phyloP scores from a whole-genome alignment of 2,329 filamentous ascomycete genomes.

The Tolypocladium paradoxum region DNA sequence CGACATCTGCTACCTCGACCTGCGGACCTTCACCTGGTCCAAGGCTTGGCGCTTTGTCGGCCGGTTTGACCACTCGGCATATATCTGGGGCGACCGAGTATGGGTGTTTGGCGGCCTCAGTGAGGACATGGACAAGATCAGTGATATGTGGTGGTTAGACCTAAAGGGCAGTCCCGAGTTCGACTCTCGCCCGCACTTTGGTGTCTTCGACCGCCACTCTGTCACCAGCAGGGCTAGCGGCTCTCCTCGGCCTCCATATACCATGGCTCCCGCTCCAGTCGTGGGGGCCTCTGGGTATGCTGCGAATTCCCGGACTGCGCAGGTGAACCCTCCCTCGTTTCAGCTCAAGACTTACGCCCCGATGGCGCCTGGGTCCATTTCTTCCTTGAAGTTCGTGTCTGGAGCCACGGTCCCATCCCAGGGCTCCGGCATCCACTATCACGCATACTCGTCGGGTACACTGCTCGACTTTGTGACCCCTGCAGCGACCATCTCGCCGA shows the following conservation, averaged over 20 bases:
- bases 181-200: slow-evolving; percentile 53
- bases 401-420: slow-evolving; percentile 80
- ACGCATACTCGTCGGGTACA: slow-evolving; percentile 86
- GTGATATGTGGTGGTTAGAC: slow-evolving; percentile 95
- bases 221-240: slow-evolving; percentile 29
- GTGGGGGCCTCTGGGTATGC: slow-evolving; percentile 54
- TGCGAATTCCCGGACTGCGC: slow-evolving; percentile 55
- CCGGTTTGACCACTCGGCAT: slow-evolving; percentile 89
- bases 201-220: slow-evolving; percentile 37
- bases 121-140: slow-evolving; percentile 93
- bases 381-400: slow-evolving; percentile 72
- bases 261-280: slow-evolving; percentile 35
- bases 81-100: slow-evolving; percentile 81
- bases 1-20: slow-evolving; percentile 90
- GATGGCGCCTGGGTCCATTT: slow-evolving; percentile 79
- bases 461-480: slow-evolving; percentile 92
- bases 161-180: slow-evolving; percentile 84
- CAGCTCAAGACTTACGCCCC: slow-evolving; percentile 66
- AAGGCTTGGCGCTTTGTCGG: slow-evolving; percentile 91
- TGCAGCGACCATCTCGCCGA: slow-evolving; percentile 72
- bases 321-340: slow-evolving; percentile 56
- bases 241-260: slow-evolving; percentile 42
- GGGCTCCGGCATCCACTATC: slow-evolving; percentile 86
- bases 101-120: slow-evolving; percentile 96
- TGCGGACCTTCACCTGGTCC: slow-evolving; percentile 98